Percentiles rank a stretch among this genome's conserved stretches.
Evolutionary conservation across 73 alveolate species (phyloP).

Genomic region (Paramecium primaurelia): DNA sequence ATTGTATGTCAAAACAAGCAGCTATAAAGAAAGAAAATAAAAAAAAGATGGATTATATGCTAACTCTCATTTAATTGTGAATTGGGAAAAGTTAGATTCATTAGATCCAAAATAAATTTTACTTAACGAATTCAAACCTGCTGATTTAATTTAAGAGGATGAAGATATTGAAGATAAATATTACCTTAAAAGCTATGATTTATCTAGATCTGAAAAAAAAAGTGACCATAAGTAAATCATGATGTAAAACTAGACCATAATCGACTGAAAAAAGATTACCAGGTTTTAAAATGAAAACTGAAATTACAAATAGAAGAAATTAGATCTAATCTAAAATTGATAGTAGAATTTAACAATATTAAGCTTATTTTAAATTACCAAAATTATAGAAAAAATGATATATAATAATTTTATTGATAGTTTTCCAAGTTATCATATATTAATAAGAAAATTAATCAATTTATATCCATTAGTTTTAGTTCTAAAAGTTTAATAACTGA

Average conservation of each 20-base stretch:
- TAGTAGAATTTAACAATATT: background rate
- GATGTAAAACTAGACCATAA: background rate
- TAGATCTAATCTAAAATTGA: background rate
- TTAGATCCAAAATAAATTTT: background rate
- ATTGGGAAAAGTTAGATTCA: constrained; percentile 9
- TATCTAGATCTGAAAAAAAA: background rate
- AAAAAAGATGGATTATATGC: background rate
- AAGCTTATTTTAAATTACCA: background rate
- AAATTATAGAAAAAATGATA: background rate
- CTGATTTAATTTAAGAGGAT: constrained; percentile 13
- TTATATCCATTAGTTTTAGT: background rate
- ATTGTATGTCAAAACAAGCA: background rate
- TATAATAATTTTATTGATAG: background rate
- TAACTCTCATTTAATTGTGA: background rate
- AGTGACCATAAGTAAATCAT: background rate
- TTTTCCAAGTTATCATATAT: background rate
- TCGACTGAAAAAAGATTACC: background rate
- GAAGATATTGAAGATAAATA: constrained; percentile 38
- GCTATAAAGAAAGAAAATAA: background rate
- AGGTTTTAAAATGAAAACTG: background rate
- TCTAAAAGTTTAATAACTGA: background rate
- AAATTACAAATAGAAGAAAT: background rate
- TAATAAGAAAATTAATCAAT: background rate
- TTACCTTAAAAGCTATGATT: constrained; percentile 21
- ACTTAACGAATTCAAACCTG: background rate